Base-by-base conservation (phyloP, 495 filamentous ascomycete genomes). In the Neurospora sp. region DNA sequence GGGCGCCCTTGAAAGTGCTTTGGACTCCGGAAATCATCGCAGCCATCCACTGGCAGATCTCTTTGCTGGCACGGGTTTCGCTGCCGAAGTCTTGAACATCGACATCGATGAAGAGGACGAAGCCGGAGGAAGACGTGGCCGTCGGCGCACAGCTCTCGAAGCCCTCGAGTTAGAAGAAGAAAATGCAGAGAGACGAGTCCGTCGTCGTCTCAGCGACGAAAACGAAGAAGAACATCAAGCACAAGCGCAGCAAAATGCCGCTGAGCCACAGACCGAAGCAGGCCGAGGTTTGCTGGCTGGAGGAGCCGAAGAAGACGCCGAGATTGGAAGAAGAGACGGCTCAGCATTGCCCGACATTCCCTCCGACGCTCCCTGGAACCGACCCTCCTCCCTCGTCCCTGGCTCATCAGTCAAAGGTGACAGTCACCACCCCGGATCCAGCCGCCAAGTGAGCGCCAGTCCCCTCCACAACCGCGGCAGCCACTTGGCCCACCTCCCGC, bases 361-460 rank as follows among this genome's bases (percentile, higher is more conserved):
- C 38, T 82, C 83, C 39, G 84, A 84, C 40, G 77, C 79, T 66
- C 84, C 84, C 38, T 86, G 84, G 84, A 85, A 84, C 74, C 83
- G 83, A 38, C 77, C 75, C 12, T 83, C 83, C 20, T 85, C 84
- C 4, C 75, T 78, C 39, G 71, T 85, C 0, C 84, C 78, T 1
- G 82, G 83, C 71, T 86, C 84, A 1, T 82, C 82, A 5, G 66
- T 80, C 74, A 82, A 81, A 46, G 82, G 78, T 20, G 77, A 75
- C 37, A 74, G 75, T 74, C 70, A 48, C 69, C 10, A 14, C 39
- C 59, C 20, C 31, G 66, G 27, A 8, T 74, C 75, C 5, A 81
- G 81, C 73, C 76, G 81, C 11, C 77, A 75, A 23, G 75, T 78
- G 70, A 78, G 80, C 41, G 81, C 80, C 11, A 85, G 84, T 73